Percentiles rank a stretch among this genome's conserved stretches.
Conservation (phyloP, 257 asterid species). For the Solanum sejunctum region DNA sequence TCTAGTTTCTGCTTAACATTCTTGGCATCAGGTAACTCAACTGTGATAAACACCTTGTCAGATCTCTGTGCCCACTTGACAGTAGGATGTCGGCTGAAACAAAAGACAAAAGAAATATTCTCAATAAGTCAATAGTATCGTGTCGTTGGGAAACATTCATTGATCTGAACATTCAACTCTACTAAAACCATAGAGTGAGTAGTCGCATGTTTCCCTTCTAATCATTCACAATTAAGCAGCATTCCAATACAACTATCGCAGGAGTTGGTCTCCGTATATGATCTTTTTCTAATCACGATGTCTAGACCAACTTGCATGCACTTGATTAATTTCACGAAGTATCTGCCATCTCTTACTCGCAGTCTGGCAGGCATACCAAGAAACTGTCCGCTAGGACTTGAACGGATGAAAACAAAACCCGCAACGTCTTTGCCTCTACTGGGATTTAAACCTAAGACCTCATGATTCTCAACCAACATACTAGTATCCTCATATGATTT, state of each 20-base stretch:
- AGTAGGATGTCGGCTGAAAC: conserved; percentile 45
- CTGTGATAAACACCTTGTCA: conserved; percentile 40
- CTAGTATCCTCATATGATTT: no score
- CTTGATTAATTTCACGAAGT: no score
- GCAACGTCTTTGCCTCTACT: no score
- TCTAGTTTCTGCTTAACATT: conserved; percentile 50
- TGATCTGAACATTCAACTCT: neutral
- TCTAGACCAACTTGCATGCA: neutral
- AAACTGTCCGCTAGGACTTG: neutral
- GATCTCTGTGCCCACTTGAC: conserved; percentile 76
- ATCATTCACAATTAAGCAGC: neutral
- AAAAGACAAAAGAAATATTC: neutral
- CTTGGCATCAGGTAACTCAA: conserved; percentile 62
- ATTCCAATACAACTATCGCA: neutral
- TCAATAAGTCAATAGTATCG: neutral
- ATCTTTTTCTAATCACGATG: neutral
- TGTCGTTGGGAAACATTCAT: neutral
- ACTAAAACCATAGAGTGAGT: neutral
- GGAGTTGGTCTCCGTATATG: neutral
- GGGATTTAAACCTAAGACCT: no score
- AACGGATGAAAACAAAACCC: neutral
- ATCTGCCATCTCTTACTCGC: neutral
- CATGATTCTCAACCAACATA: no score
- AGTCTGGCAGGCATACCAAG: neutral
- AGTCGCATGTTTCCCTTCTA: neutral